Base-by-base conservation (phyloP, 1,284 basidiomycete species). In the Flammula alnicola region DNA sequence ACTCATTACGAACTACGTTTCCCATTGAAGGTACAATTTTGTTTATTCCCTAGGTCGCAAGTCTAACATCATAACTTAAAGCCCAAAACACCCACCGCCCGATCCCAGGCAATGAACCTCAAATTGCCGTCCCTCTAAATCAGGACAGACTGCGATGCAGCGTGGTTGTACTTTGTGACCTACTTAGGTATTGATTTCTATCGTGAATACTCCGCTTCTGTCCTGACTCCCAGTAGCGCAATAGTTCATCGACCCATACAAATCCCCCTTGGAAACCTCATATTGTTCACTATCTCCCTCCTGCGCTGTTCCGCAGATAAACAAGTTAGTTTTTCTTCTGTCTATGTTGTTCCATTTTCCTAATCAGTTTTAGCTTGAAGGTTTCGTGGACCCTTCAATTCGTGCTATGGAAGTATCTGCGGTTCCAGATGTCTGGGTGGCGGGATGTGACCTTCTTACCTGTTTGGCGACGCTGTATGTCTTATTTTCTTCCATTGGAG, bases 251-350 rank as follows among this genome's bases (percentile, higher is more conserved):
- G 42, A 12, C 47, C 90, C 6, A 86, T 95, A 1, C 77, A 81
- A 36, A 63, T 95, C 2, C 91, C 93, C 0, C 63, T 92, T 10
- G 91, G 90, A 5, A 59, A 72, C 29, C 56, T 89, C 12, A 68
- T 77, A n/a, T 69, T 73, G 37, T 74, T 88, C 44, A 74, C 73
- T 31, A 62, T 71, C 20, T 73, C 77, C 12, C 66, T 89, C 25
- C 61, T 94, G 25, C 74, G 77, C 29, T 80, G 85, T 44, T 78
- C 78, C 1, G 63, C 62, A n/a, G 80, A 86, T 27, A 81, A 81
- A 54, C 81, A 69, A 62, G 75, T 73, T 26, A 25, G 57, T 51
- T 75, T 54, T 44, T 44, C 37, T 31, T 26, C 53, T 43, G 37
- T 43, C 23, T 44, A 2, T 33, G 7, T 8, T 19, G 14, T 30